Evolutionary conservation across 1,284 basidiomycete species (phyloP).

Genomic region (Peniophora sp.): DNA sequence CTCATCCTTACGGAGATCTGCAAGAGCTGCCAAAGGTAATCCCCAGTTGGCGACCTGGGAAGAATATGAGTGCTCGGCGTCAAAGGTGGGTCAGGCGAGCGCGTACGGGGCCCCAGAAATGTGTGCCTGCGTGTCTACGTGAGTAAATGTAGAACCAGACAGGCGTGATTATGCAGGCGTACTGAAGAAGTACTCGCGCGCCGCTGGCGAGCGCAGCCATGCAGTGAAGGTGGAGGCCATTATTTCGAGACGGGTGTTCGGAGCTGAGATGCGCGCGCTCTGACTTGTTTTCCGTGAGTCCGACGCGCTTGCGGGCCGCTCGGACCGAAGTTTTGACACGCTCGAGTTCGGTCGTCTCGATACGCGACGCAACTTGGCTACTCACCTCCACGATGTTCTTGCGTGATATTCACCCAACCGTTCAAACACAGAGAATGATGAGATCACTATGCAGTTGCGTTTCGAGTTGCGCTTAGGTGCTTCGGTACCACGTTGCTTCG

Average conservation of each 20-base stretch:
- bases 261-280: neutral
- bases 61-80: slow-evolving; percentile 7
- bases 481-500: too few relatives aligned
- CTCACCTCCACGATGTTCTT: too few relatives aligned
- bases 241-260: slow-evolving; percentile 8
- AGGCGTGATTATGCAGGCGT: slow-evolving; percentile 28
- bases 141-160: neutral
- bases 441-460: too few relatives aligned
- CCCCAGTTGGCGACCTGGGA: slow-evolving; percentile 93
- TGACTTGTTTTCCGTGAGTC: too few relatives aligned
- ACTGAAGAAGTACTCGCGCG: slow-evolving; percentile 93
- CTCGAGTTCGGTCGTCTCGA: too few relatives aligned
- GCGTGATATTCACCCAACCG: too few relatives aligned
- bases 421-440: too few relatives aligned
- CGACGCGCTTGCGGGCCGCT: too few relatives aligned
- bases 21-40: slow-evolving; percentile 83
- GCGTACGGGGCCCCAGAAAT: slow-evolving; percentile 93
- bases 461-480: too few relatives aligned
- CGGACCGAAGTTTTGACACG: too few relatives aligned
- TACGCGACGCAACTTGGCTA: too few relatives aligned
- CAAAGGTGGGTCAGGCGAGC: slow-evolving; percentile 2
- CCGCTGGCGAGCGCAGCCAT: slow-evolving; percentile 86
- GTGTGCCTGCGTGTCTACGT: slow-evolving; percentile 57
- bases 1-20: slow-evolving; percentile 89
- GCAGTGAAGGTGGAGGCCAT: slow-evolving; percentile 80